Conservation (phyloP, 1,284 basidiomycete genomes). For the Puccinia hordei region DNA sequence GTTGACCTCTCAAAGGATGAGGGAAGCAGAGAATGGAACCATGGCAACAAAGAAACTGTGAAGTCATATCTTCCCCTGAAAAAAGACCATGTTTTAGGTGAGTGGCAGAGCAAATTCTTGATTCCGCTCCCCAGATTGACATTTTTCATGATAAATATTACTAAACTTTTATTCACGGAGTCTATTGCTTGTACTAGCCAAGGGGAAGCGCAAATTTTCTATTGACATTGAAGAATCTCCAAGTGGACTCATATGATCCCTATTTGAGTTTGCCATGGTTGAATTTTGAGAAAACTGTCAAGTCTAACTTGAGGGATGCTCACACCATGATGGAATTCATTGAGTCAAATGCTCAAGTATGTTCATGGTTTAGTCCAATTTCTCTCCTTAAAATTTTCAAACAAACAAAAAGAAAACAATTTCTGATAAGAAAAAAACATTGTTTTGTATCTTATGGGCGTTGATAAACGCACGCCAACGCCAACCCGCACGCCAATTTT, state of each 20-base stretch:
- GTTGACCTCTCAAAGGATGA: slow-evolving; percentile 3
- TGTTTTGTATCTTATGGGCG: no score
- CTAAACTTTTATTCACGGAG: slow-evolving; percentile 2
- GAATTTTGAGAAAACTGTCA: background rate
- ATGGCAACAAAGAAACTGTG: background rate
- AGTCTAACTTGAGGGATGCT: background rate
- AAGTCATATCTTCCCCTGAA: slow-evolving; percentile 25
- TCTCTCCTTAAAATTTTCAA: background rate
- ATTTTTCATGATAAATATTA: background rate
- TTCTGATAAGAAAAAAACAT: background rate
- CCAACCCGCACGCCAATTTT: no score
- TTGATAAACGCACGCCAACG: no score
- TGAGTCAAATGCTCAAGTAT: background rate
- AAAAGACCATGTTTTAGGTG: slow-evolving; percentile 27
- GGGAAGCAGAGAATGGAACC: background rate
- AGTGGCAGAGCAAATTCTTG: background rate
- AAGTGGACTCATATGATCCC: background rate
- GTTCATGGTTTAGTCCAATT: background rate
- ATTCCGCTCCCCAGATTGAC: background rate
- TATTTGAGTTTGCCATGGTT: slow-evolving; percentile 27
- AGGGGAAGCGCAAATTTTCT: background rate
- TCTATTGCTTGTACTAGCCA: slow-evolving; percentile 1
- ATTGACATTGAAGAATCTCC: background rate
- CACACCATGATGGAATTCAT: slow-evolving; percentile 4
- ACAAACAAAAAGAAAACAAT: no score